These are phyloP conservation scores for Neurospora sp. DNA, from an alignment of 2,329 filamentous ascomycete species.

Conservation along the genomic window DNA sequence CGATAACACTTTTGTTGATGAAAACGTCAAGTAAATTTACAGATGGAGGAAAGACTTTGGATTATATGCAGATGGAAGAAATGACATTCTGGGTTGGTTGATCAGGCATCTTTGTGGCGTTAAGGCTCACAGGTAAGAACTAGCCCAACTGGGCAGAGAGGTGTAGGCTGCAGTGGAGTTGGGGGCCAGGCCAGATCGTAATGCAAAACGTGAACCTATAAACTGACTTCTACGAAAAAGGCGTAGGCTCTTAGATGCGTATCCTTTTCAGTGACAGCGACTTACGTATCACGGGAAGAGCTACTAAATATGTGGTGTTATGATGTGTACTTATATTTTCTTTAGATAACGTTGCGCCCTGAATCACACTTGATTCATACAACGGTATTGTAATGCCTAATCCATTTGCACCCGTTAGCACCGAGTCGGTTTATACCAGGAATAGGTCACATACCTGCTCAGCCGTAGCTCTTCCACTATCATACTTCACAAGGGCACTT, in stretches of 20 bases:
- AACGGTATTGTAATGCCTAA: neutral
- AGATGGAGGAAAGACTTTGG: neutral
- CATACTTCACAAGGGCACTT: slow-evolving; percentile 58
- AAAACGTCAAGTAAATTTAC: neutral
- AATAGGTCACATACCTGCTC: slow-evolving; percentile 13
- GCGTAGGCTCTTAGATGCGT: neutral
- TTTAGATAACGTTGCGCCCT: neutral
- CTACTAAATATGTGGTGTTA: neutral
- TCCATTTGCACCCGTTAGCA: neutral
- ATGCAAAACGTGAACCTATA: neutral
- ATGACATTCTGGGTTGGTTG: neutral
- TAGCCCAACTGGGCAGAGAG: neutral
- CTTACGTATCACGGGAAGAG: neutral
- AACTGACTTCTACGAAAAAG: neutral
- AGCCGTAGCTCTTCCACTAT: slow-evolving; percentile 60
- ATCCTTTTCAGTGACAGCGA: neutral
- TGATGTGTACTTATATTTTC: neutral
- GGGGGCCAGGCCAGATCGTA: neutral
- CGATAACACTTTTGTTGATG: neutral
- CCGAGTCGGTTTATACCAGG: neutral
- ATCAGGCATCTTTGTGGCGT: neutral
- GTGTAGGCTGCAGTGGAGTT: neutral
- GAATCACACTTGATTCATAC: neutral
- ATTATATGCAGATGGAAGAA: neutral
- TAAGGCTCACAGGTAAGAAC: neutral